Evolutionary conservation across 257 asterid species (phyloP).

Genomic region (Haberlea rhodopensis): DNA sequence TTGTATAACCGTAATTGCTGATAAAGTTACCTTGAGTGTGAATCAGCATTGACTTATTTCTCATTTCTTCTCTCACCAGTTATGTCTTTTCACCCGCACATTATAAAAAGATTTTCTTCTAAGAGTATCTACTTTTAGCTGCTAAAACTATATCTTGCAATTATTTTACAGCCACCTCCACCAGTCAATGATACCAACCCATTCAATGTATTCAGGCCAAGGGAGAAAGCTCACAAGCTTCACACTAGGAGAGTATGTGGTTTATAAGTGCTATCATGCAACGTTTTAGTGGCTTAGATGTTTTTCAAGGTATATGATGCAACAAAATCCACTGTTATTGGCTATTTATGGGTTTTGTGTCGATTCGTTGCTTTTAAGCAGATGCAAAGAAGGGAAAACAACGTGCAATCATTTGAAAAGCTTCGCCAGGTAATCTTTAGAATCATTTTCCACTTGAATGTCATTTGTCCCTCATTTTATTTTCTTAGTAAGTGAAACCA

Average conservation of each 20-base stretch:
- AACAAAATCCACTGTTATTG: background rate
- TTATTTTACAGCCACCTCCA: slow-evolving; percentile 85
- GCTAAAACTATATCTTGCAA: slow-evolving; percentile 32
- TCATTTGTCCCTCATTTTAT: background rate
- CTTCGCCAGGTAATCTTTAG: slow-evolving; percentile 83
- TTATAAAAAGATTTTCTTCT: background rate
- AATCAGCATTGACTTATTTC: background rate
- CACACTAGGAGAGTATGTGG: slow-evolving; percentile 92
- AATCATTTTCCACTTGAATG: slow-evolving; percentile 16
- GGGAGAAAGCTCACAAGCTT: slow-evolving; percentile 98
- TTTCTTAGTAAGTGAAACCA: background rate
- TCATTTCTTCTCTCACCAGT: background rate
- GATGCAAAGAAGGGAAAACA: slow-evolving; percentile 99
- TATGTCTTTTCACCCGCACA: slow-evolving; percentile 23
- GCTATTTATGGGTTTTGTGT: slow-evolving; percentile 17
- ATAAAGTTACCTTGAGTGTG: slow-evolving; percentile 15
- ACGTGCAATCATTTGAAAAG: slow-evolving; percentile 95
- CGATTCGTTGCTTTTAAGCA: slow-evolving; percentile 35
- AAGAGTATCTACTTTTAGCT: slow-evolving; percentile 12
- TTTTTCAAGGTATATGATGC: slow-evolving; percentile 15
- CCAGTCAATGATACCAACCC: slow-evolving; percentile 98
- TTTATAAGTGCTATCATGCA: slow-evolving; percentile 19
- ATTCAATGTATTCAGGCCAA: slow-evolving; percentile 94
- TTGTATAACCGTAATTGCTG: slow-evolving; percentile 14
- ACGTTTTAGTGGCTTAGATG: slow-evolving; percentile 19